phyloP scores from a whole-genome alignment of 441 rosid species.

The California macrophylla region DNA sequence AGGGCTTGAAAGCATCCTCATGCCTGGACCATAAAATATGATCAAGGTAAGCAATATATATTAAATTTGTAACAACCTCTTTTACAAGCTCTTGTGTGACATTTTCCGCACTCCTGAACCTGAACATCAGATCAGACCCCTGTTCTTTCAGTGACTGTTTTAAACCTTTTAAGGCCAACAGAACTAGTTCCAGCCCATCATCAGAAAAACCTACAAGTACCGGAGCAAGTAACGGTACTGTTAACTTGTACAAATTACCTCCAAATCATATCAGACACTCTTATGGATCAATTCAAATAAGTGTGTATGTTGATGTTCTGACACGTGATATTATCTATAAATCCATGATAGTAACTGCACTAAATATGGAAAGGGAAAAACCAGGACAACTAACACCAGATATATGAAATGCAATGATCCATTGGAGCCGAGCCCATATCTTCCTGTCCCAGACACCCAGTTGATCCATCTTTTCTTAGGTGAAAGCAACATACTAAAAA shows the following conservation, averaged over 20 bases:
- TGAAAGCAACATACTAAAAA: background rate
- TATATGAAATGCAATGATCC: background rate
- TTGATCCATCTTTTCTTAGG: background rate
- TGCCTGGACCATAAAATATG: conserved; percentile 17
- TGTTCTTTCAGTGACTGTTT: conserved; percentile 43
- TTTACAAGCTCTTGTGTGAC: conserved; percentile 46
- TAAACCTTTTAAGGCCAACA: conserved; percentile 57
- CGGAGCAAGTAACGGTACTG: conserved; percentile 2
- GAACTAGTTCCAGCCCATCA: conserved; percentile 58
- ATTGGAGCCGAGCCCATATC: background rate
- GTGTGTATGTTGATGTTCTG: background rate
- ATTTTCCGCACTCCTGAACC: conserved; percentile 59
- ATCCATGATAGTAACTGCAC: background rate
- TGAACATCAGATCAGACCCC: conserved; percentile 71
- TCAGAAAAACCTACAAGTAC: conserved; percentile 48
- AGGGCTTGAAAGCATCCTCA: conserved; percentile 13
- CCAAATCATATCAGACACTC: background rate
- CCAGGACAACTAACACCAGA: too few relatives aligned
- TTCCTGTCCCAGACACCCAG: background rate
- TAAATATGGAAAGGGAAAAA: too few relatives aligned
- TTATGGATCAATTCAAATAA: too few relatives aligned
- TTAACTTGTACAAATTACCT: background rate
- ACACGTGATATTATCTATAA: background rate
- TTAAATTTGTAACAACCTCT: conserved; percentile 38
- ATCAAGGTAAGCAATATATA: conserved; percentile 5